Evolutionary conservation across 2,329 filamentous ascomycete species (phyloP), one percentile per base, ranked within the genome.

Genomic region (Ceratocystis variospora): DNA sequence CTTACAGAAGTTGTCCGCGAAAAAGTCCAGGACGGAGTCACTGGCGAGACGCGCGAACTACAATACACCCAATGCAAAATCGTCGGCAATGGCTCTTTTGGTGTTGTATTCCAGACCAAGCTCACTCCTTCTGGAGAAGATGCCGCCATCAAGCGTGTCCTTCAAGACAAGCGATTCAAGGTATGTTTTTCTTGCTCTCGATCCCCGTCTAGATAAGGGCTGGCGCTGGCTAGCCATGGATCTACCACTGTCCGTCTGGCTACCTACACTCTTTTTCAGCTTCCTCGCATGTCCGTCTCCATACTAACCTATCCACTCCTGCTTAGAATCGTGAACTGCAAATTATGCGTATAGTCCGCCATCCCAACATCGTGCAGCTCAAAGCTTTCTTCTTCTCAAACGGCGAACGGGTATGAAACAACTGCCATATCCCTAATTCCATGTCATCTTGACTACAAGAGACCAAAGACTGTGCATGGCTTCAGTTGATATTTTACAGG

Each of bases 381-480:
- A 99, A 99, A 80, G 94, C 94, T 64, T 99, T 99, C 79, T 99
- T 96, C 80, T 99, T 97, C 79, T 96, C 93, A 72, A 99, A 97
- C 75, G 94, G 94, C 74, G 94, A 99, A 77, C 87, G 94, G 77
- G 94, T 99, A 85, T 76, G 80, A 72, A 59, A 22, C 28, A 15
- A 25, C 28, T 50, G 19, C 25, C 8, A 45, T 61, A 19, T 50
- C 25, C 31, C 63, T 22, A 19, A 7, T 44, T 17, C 46, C 25
- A 10, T 50, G n/a, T 17, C 5, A 5, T 31, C 17, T 53, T n/a
- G 44, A n/a, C 59, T 7, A 12, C 12, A 22, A 15, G 3, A 41
- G 33, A 1, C 5, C 33, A 62, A 41, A 41, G 10, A 12, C 37
- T 41, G 33, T 37, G 37, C 37, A 45, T 44, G n/a, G 22, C n/a